Evolutionary conservation across 148 eudicot genomes (phyloP), one percentile per base, ranked within the genome.

Genomic region (Mesembryanthemum crystallinum): DNA sequence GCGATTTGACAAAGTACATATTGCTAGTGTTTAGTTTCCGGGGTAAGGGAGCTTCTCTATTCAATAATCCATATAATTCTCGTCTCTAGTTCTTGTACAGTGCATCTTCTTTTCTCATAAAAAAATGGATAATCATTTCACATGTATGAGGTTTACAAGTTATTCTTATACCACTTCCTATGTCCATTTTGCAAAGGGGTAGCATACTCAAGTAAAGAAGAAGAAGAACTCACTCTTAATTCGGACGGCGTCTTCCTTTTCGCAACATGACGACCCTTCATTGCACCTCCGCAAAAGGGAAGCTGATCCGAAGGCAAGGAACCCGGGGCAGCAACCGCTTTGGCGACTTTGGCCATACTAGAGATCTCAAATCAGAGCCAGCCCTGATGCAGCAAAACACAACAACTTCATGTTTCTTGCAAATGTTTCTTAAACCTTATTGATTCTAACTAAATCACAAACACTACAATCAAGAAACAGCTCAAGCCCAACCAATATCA

Each of bases 201-300:
- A n/a, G n/a, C n/a, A n/a, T n/a, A n/a, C n/a, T n/a, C n/a, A n/a
- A n/a, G n/a, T n/a, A n/a, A n/a, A n/a, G n/a, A n/a, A 30, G 29
- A 68, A 15, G 0, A n/a, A 55, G 13, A 75, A 70, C 83, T 28
- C 72, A 94, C 98, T 83, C 98, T 86, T 70, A 94, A 75, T 71
- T 94, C 95, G 11, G 98, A 91, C 3, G 97, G 98, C 0, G 95
- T 94, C 79, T 92, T 94, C 67, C 98, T 84, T 82, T 92, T 94
- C 76, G 81, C 63, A 28, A 83, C 73, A 42, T 79, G 71, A 10
- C 82, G 67, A 63, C 55, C 72, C 86, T 82, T 88, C 55, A 82
- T 77, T 54, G 75, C 64, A 55, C 80, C 89, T 21, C 83, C 84
- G 43, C 86, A 79, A 77, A 86, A 83, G 64, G 73, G 82, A 55